Percentiles rank a stretch among this genome's conserved stretches.
phyloP scores from a whole-genome alignment of 176 grass and related monocot species.

The Ananas comosus region DNA sequence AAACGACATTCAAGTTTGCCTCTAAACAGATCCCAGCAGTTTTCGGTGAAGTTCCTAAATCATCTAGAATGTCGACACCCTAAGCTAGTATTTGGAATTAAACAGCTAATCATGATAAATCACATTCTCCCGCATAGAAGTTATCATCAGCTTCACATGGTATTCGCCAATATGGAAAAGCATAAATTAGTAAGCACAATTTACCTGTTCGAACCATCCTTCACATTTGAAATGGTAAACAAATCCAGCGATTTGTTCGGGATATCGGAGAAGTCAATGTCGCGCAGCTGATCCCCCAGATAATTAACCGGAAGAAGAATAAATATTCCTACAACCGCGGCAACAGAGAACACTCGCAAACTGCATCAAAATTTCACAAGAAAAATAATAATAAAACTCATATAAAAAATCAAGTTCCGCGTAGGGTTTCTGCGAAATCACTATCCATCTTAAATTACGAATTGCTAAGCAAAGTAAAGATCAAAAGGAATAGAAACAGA shows the following conservation, averaged over 20 bases:
- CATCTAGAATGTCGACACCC: too few relatives aligned
- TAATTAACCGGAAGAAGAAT: conserved; percentile 81
- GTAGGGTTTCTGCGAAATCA: too few relatives aligned
- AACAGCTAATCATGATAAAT: too few relatives aligned
- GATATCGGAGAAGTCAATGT: conserved; percentile 73
- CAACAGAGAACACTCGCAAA: conserved; percentile 65
- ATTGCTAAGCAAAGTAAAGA: background rate
- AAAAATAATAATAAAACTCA: conserved; percentile 4
- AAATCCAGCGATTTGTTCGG: conserved; percentile 73
- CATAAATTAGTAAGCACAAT: conserved; percentile 1
- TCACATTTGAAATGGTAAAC: conserved; percentile 91
- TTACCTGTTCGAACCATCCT: conserved; percentile 74
- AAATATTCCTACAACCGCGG: conserved; percentile 51
- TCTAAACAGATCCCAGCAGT: too few relatives aligned
- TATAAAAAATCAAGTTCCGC: background rate
- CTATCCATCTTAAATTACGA: too few relatives aligned
- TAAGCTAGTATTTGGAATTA: too few relatives aligned
- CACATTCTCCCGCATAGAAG: too few relatives aligned
- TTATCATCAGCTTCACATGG: background rate
- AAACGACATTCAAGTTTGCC: too few relatives aligned
- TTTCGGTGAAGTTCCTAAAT: too few relatives aligned
- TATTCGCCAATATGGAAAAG: background rate
- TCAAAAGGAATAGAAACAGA: background rate
- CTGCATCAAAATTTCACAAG: conserved; percentile 28
- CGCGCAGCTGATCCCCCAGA: conserved; percentile 53